A percentile compares a stretch with the other conserved stretches of the same genome.
These are phyloP conservation scores for Turnera subulata DNA, from an alignment of 345 rosid species.

Conservation along the genomic window DNA sequence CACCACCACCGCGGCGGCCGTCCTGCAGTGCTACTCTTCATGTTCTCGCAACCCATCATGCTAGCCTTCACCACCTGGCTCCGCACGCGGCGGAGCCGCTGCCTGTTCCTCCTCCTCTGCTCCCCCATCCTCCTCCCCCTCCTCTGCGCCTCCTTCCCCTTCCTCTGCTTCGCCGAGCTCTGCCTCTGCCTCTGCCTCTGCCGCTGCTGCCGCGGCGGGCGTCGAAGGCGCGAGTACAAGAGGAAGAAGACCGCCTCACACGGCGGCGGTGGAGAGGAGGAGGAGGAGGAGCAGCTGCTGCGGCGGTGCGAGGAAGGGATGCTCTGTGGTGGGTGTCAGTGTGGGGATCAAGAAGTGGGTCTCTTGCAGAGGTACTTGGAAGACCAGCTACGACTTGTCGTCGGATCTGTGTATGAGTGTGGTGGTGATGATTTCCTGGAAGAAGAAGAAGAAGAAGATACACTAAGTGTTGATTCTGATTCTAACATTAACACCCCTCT, in stretches of 20 bases:
- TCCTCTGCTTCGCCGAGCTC: slow-evolving; percentile 47
- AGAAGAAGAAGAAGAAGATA: too few relatives aligned
- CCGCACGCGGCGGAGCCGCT: slow-evolving; percentile 43
- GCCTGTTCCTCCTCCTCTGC: slow-evolving; percentile 41
- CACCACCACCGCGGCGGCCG: slow-evolving; percentile 3
- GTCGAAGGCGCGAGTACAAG: neutral
- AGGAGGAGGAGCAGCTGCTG: slow-evolving; percentile 32
- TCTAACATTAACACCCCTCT: slow-evolving; percentile 35
- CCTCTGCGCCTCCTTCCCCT: slow-evolving; percentile 45
- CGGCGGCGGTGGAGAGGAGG: slow-evolving; percentile 9
- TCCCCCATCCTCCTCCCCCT: slow-evolving; percentile 59
- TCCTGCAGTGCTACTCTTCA: neutral
- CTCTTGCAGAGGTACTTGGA: slow-evolving; percentile 62
- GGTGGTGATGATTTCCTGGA: slow-evolving; percentile 26
- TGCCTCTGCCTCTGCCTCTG: slow-evolving; percentile 35
- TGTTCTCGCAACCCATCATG: slow-evolving; percentile 26
- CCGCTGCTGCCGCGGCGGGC: slow-evolving; percentile 19
- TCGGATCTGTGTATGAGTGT: slow-evolving; percentile 43
- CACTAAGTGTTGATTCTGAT: slow-evolving; percentile 13
- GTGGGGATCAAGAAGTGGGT: slow-evolving; percentile 25
- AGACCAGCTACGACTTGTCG: slow-evolving; percentile 52
- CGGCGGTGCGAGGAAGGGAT: slow-evolving; percentile 53
- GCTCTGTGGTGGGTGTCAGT: slow-evolving; percentile 21
- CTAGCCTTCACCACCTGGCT: slow-evolving; percentile 40
- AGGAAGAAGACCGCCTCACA: slow-evolving; percentile 2